phyloP scores from a whole-genome alignment of 441 rosid genomes.

The Viola pubescens region DNA sequence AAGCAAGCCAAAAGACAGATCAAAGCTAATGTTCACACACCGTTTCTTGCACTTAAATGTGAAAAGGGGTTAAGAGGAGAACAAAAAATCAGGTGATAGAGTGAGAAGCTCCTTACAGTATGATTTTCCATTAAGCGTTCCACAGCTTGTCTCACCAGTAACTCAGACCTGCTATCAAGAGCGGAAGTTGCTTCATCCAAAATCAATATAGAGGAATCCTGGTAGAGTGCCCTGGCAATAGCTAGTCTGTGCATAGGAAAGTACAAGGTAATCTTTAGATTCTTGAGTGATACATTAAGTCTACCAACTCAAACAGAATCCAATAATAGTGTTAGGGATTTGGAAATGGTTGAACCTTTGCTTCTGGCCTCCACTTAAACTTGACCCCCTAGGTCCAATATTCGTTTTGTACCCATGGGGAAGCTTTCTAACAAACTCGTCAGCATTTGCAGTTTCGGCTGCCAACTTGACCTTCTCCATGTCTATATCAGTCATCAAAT shows the following conservation, averaged over 20 bases:
- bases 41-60: background rate
- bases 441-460: constrained; percentile 79
- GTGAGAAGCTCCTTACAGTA: constrained; percentile 44
- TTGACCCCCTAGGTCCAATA: constrained; percentile 84
- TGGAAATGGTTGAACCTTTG: constrained; percentile 50
- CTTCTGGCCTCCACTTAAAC: constrained; percentile 89
- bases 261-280: background rate
- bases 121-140: constrained; percentile 63
- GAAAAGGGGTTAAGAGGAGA: background rate
- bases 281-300: background rate
- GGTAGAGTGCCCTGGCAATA: constrained; percentile 85
- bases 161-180: constrained; percentile 78
- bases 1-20: too few species aligned
- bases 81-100: constrained; percentile 1
- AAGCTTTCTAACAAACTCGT: constrained; percentile 70
- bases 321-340: background rate
- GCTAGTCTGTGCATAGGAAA: constrained; percentile 47
- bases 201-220: constrained; percentile 62
- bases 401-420: constrained; percentile 65
- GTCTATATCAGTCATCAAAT: constrained; percentile 49
- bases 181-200: constrained; percentile 98
- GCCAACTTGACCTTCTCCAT: constrained; percentile 67
- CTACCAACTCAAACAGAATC: constrained; percentile 4
- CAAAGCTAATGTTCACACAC: background rate
- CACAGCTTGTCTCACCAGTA: constrained; percentile 75